Evolutionary conservation across 78 protist species (phyloP).

Genomic region (Dictyostelium purpureum): DNA sequence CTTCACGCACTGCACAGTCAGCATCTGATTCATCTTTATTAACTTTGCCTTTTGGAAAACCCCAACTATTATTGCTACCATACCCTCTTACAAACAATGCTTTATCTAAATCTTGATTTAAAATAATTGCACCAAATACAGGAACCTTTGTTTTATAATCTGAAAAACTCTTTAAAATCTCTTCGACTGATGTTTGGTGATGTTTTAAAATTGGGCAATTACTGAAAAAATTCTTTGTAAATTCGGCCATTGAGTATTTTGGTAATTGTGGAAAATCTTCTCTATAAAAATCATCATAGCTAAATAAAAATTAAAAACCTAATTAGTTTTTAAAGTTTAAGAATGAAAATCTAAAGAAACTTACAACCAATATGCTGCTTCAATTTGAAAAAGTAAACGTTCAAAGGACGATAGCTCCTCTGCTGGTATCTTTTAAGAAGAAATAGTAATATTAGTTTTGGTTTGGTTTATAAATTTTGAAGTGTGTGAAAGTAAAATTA

Average conservation of each 20-base stretch:
- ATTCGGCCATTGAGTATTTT: slow-evolving; percentile 40
- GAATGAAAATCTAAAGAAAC: too few species aligned
- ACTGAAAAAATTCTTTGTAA: slow-evolving; percentile 74
- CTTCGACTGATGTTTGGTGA: not conserved
- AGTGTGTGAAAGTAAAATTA: not conserved
- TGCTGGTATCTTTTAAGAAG: slow-evolving; percentile 59
- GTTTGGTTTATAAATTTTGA: not conserved
- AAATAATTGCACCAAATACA: slow-evolving; percentile 89
- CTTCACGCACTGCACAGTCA: slow-evolving; percentile 92
- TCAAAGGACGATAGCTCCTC: slow-evolving; percentile 88
- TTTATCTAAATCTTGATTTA: slow-evolving; percentile 80
- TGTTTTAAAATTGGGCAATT: slow-evolving; percentile 75
- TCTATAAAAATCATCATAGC: slow-evolving; percentile 85
- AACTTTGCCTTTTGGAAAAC: slow-evolving; percentile 93
- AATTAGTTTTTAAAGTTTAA: too few species aligned
- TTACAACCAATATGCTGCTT: slow-evolving; percentile 88
- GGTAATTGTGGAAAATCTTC: slow-evolving; percentile 74
- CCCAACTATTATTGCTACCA: slow-evolving; percentile 82
- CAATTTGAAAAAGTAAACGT: slow-evolving; percentile 87
- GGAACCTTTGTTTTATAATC: slow-evolving; percentile 88
- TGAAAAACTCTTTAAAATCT: slow-evolving; percentile 76
- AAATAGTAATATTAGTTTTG: not conserved
- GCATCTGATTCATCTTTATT: slow-evolving; percentile 80
- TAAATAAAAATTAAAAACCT: too few species aligned
- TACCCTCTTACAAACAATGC: slow-evolving; percentile 74